These are phyloP conservation scores for Corrigiola litoralis DNA, from an alignment of 179 eudicot genomes.

Conservation along the genomic window DNA sequence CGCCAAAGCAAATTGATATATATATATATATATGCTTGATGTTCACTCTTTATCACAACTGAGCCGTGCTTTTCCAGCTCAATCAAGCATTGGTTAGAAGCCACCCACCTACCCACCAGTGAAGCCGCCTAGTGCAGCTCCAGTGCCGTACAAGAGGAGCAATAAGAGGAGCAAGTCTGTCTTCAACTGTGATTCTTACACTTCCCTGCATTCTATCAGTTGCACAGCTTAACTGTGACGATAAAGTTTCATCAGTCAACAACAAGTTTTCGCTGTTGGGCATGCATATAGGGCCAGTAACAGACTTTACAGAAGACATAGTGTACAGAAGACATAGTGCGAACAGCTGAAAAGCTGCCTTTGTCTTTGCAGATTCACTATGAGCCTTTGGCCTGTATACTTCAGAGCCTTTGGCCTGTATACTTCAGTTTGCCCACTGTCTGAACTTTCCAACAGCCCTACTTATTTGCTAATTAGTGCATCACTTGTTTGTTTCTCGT, in stretches of 20 bases:
- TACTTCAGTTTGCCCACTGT: constrained; percentile 56
- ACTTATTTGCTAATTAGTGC: too few relatives aligned
- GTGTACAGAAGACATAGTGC: constrained; percentile 32
- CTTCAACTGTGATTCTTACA: constrained; percentile 35
- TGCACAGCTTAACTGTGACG: constrained; percentile 56
- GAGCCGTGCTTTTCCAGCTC: too few relatives aligned
- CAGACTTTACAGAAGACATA: constrained; percentile 37
- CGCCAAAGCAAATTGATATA: too few relatives aligned
- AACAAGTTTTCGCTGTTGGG: constrained; percentile 40
- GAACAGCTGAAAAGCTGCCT: constrained; percentile 45
- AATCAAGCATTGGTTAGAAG: too few relatives aligned
- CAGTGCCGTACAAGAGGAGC: too few relatives aligned
- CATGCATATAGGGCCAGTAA: constrained; percentile 47
- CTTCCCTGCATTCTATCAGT: constrained; percentile 53
- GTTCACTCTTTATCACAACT: too few relatives aligned
- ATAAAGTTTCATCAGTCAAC: constrained; percentile 20
- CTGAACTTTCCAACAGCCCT: constrained; percentile 49
- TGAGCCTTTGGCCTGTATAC: too few relatives aligned
- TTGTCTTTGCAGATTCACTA: constrained; percentile 48
- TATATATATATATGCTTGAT: too few relatives aligned
- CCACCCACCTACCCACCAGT: too few relatives aligned
- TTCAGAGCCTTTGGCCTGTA: constrained; percentile 67
- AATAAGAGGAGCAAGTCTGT: constrained; percentile 31
- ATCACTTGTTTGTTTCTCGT: too few relatives aligned
- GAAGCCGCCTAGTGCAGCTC: too few relatives aligned